Base-by-base conservation (phyloP, 2,329 filamentous ascomycete genomes). In the Colletotrichum godetiae region DNA sequence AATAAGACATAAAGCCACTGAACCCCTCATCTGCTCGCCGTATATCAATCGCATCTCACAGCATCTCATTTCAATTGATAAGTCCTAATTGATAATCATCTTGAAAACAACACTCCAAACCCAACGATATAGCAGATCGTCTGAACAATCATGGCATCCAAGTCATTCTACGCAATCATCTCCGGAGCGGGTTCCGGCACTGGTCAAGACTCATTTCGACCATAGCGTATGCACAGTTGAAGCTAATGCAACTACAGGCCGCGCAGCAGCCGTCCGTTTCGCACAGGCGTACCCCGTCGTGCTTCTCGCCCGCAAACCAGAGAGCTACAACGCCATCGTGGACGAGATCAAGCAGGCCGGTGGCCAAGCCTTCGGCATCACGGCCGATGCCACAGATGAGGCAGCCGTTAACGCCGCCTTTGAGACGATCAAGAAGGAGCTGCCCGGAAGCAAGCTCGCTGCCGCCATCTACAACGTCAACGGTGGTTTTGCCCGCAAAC, bases 131-230 rank as follows among this genome's bases (percentile, higher is more conserved):
- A 24, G 29, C 19, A 42, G 33, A n/a, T 7, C 11, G 53, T 56
- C 53, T 37, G 55, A 11, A 22, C 5, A 13, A 75, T 6, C 27
- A 81, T 80, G 78, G 74, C 80, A 7, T 79, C 81, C 73, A 82
- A 81, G 52, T 69, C 70, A 29, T 76, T 93, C 78, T 93, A 92
- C 80, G 90, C 92, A 63, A 84, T 95, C 73, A 83, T 95, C 72
- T 92, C 92, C 12, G 93, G 93, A 68, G 92, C 91, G 55, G 93
- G 93, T n/a, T 85, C 92, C 6, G 93, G 93, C 72, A 95, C 90
- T 58, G 85, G 86, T 85, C 78, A 58, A 58, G n/a, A 13, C 33
- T 13, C 27, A 84, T 94, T 72, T 82, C 95, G 70, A 92, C 91
- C 7, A 93, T 93, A 66, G 92, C 92, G 55, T 93, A 93, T 69